Evolutionary conservation across 768 basidiomycete genomes (phyloP), one percentile per base, ranked within the genome.

Genomic region (Vishniacozyma victoriae): DNA sequence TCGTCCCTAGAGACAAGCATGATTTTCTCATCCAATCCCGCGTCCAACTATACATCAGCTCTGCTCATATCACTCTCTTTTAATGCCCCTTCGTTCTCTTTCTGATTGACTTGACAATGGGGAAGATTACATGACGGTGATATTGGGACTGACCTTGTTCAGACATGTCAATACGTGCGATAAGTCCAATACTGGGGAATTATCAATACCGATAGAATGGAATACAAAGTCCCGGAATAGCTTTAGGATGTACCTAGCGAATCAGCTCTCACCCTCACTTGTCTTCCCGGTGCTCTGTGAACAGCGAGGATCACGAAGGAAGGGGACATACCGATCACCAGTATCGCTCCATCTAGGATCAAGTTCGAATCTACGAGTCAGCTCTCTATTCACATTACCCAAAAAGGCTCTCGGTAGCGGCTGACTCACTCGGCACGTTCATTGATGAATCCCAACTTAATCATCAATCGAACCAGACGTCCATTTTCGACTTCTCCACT

Each of bases 341-440:
- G 95, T 97, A 67, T 99, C 95, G 12, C 92, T 91, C 95, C 95
- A 99, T 2, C 92, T 80, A 1, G 87, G 82, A 62, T 96, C 93
- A 35, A 86, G 84, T n/a, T 91, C 85, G 61, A 95, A 95, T 61
- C 90, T 92, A 41, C 7, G 1, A 19, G 15, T 58, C 49, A 55
- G 52, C 41, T 36, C 29, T 11, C 11, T 15, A n/a, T n/a, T n/a
- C n/a, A n/a, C n/a, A n/a, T n/a, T n/a, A n/a, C n/a, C n/a, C n/a
- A n/a, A n/a, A n/a, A n/a, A n/a, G n/a, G n/a, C n/a, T n/a, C n/a
- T n/a, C 16, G 39, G 19, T 24, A 27, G 29, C 31, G n/a, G 38
- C 52, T 19, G 12, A 79, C 87, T 46, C 67, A 96, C 90, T 97
- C 95, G 2, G 95, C 93, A n/a, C 95, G 79, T 67, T 99, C 95